A percentile compares a stretch with the other conserved stretches of the same genome.
Evolutionary conservation across 768 basidiomycete genomes (phyloP).

Genomic region (Tylopilus subfusipes): DNA sequence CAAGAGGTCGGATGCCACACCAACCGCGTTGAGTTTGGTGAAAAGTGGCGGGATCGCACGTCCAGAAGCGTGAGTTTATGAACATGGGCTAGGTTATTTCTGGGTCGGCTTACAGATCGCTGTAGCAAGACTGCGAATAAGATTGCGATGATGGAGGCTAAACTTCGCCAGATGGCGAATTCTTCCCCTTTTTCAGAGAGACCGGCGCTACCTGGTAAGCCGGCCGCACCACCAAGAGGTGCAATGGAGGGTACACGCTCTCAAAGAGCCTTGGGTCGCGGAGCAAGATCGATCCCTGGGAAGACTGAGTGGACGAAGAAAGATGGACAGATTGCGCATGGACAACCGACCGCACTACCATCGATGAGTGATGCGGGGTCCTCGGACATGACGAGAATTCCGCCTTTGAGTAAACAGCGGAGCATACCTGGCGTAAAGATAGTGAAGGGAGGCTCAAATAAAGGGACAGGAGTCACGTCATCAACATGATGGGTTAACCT

Average conservation of each 20-base stretch:
- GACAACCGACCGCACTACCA: neutral
- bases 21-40: constrained; percentile 84
- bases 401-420: constrained; percentile 22
- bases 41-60: constrained; percentile 61
- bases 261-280: neutral
- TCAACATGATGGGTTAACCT: constrained; percentile 6
- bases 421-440: constrained; percentile 34
- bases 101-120: constrained; percentile 6
- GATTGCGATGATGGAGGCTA: constrained; percentile 96
- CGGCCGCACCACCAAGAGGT: constrained; percentile 1
- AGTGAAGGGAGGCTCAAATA: constrained; percentile 20
- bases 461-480: constrained; percentile 9
- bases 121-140: constrained; percentile 70
- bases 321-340: neutral
- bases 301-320: constrained; percentile 1
- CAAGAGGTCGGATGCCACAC: constrained; percentile 56
- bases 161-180: constrained; percentile 74
- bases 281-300: neutral
- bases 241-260: neutral
- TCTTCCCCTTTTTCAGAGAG: constrained; percentile 20
- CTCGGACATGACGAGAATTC: constrained; percentile 14
- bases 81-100: neutral
- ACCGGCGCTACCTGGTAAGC: constrained; percentile 24
- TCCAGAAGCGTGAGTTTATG: constrained; percentile 43
- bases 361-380: constrained; percentile 7